Conservation (phyloP, 2,329 filamentous ascomycete species). For the Trichoderma hamatum region DNA sequence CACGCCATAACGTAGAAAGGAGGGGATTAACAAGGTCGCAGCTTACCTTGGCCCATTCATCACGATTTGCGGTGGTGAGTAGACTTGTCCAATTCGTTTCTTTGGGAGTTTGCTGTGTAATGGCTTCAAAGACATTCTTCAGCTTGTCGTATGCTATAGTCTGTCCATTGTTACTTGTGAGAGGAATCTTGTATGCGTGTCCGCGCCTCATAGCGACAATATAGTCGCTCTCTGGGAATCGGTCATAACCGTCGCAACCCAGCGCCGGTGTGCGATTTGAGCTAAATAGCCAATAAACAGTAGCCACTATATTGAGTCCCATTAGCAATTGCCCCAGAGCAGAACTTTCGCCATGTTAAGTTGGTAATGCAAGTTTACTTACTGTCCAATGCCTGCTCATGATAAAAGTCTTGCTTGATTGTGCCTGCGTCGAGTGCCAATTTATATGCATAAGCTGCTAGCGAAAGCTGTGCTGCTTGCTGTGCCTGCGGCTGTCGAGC, state of each 20-base stretch:
- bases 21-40: too few relatives aligned
- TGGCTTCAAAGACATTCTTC: background rate
- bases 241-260: background rate
- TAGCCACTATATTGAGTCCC: background rate
- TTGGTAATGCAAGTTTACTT: background rate
- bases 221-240: slow-evolving; percentile 23
- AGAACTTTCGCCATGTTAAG: background rate
- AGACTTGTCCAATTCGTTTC: slow-evolving; percentile 16
- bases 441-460: background rate
- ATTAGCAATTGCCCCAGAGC: background rate
- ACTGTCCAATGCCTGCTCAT: slow-evolving; percentile 16
- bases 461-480: background rate
- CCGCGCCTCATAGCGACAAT: slow-evolving; percentile 17
- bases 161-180: background rate
- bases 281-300: slow-evolving; percentile 7
- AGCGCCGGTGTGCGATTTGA: slow-evolving; percentile 8
- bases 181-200: background rate
- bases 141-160: background rate
- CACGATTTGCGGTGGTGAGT: slow-evolving; percentile 25
- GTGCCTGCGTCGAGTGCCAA: slow-evolving; percentile 1
- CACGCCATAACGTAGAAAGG: too few relatives aligned
- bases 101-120: background rate
- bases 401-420: slow-evolving; percentile 11
- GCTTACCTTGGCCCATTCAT: slow-evolving; percentile 28
- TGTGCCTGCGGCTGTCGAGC: background rate